A percentile compares a stretch with the other conserved stretches of the same genome.
phyloP scores from a whole-genome alignment of 1,284 basidiomycete species.

The Naganishia liquefaciens region DNA sequence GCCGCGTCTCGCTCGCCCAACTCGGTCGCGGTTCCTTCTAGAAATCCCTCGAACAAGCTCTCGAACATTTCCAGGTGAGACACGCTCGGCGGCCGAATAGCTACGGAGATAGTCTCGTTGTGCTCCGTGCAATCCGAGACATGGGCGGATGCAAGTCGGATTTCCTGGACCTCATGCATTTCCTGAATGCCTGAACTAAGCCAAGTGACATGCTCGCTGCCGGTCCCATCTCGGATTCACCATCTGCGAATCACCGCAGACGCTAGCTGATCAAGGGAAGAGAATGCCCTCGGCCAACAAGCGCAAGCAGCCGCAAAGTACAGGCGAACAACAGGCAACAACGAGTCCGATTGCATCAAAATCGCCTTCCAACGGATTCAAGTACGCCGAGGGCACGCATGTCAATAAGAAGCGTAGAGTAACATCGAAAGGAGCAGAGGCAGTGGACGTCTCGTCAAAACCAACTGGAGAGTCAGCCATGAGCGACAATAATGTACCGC shows the following conservation, averaged over 20 bases:
- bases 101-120: too few relatives aligned
- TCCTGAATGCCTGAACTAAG: background rate
- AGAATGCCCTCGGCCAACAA: slow-evolving; percentile 8
- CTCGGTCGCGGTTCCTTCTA: slow-evolving; percentile 18
- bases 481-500: background rate
- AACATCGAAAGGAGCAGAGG: background rate
- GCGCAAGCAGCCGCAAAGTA: slow-evolving; percentile 5
- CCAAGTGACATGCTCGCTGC: too few relatives aligned
- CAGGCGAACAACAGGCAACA: background rate
- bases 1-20: slow-evolving; percentile 3
- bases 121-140: background rate
- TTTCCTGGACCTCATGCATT: slow-evolving; percentile 8
- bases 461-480: background rate
- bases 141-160: slow-evolving; percentile 12
- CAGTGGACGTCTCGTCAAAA: background rate
- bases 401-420: slow-evolving; percentile 23
- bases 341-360: background rate
- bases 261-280: background rate
- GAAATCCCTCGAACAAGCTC: slow-evolving; percentile 16
- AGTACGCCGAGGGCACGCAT: slow-evolving; percentile 7
- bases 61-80: slow-evolving; percentile 5
- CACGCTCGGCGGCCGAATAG: background rate
- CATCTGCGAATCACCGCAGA: background rate
- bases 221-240: background rate
- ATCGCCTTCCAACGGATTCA: background rate